These are phyloP conservation scores for Pyrus bretschneideri DNA, from an alignment of 306 rosid species.

Conservation along the genomic window DNA sequence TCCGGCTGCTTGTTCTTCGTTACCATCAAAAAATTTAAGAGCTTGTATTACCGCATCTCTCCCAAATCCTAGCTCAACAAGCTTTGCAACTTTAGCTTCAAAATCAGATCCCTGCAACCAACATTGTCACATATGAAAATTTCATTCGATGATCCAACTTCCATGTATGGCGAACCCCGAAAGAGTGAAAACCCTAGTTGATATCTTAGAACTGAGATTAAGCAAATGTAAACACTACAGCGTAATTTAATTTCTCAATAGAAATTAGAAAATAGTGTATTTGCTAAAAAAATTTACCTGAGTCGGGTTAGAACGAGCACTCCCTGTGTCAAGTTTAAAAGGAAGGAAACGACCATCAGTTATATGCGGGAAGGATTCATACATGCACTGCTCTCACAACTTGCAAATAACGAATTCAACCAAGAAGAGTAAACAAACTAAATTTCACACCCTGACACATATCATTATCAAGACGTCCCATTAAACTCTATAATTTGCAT, in stretches of 20 bases:
- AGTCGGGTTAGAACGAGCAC: constrained; percentile 32
- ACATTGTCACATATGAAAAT: not conserved
- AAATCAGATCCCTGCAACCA: constrained; percentile 52
- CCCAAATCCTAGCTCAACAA: constrained; percentile 83
- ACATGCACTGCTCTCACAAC: not conserved
- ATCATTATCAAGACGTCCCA: not conserved
- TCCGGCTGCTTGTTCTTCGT: constrained; percentile 54
- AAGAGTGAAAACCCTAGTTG: not conserved
- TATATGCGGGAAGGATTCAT: not conserved
- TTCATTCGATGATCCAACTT: not conserved
- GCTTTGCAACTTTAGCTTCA: constrained; percentile 86
- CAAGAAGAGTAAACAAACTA: not conserved
- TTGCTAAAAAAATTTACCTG: constrained; percentile 40
- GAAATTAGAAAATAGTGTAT: not conserved
- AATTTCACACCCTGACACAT: not conserved
- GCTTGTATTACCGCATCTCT: constrained; percentile 82
- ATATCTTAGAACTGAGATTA: not conserved
- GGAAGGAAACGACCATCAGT: not conserved
- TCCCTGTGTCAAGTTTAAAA: constrained; percentile 33
- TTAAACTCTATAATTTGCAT: not conserved
- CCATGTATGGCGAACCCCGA: not conserved
- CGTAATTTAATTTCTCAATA: not conserved
- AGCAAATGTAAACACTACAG: not conserved
- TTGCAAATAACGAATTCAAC: not conserved
- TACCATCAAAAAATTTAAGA: constrained; percentile 58